Evolutionary conservation across 345 rosid species (phyloP), one percentile per base, ranked within the genome.

Genomic region (Hirschfeldia incana): DNA sequence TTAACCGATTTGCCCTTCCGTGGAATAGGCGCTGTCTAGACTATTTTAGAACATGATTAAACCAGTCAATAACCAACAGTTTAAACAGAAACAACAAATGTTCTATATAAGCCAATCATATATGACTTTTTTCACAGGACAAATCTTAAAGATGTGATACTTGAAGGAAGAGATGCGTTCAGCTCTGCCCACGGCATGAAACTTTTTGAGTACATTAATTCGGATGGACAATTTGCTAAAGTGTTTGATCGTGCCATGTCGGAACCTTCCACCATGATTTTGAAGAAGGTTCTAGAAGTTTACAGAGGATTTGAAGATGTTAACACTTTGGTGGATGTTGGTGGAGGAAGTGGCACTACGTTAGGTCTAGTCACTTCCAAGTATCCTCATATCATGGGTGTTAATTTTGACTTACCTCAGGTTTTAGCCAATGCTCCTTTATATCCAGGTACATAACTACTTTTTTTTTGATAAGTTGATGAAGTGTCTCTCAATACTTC

Each of bases 291-390:
- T 42, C 13, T 10, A 42, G 49, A 37, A 37, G 67, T 74, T 3
- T 88, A 88, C 78, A 81, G 55, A 3, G 94, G 97, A 4, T 86
- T 92, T 16, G 85, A 84, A 4, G 80, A 83, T 37, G 81, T 90
- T 6, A 53, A 33, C 1, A 74, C 80, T 4, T 27, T 90, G 10
- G 95, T 89, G 0, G 94, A 92, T 71, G 90, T 90, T 0, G 95
- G 93, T 26, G 95, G 95, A 1, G 89, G 91, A 27, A 77, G 57
- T 44, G 95, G 95, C 4, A 79, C 87, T 8, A 66, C 76, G 1
- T 69, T 89, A 7, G 70, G 57, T 63, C 70, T 84, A 28, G 81
- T 91, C 12, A 75, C 86, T 17, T 85, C 90, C 26, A 85, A 81
- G 65, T 84, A 86, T 66, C 90, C 90, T 46, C 72, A 80, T 1